Conservation (phyloP, 164 flowering plant genomes). For the Amborella trichopoda region DNA sequence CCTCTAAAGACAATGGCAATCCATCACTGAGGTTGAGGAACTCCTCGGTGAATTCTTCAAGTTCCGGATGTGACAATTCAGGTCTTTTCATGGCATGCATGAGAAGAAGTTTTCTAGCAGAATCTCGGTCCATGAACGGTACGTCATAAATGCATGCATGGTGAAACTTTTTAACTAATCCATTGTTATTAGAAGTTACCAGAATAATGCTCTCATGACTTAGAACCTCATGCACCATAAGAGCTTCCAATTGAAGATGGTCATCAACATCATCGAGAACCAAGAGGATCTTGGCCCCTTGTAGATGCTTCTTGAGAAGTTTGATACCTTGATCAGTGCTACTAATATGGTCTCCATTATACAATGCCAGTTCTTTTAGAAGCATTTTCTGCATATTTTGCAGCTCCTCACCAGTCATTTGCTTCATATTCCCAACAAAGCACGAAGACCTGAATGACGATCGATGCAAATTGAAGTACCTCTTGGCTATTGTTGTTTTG, state of each 20-base stretch:
- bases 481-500: conserved; percentile 3
- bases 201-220: background rate
- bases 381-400: conserved; percentile 1
- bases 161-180: too few species aligned
- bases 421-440: background rate
- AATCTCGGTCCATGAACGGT: too few species aligned
- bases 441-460: conserved; percentile 1
- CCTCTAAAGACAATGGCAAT: too few species aligned
- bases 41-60: too few species aligned
- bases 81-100: too few species aligned
- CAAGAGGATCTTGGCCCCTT: background rate
- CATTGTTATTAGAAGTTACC: too few species aligned
- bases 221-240: conserved; percentile 3
- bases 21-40: too few species aligned
- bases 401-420: background rate
- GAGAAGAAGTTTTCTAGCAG: too few species aligned
- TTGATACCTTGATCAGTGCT: background rate
- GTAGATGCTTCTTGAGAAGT: conserved; percentile 2
- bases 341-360: background rate
- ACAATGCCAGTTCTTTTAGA: conserved; percentile 4
- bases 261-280: conserved; percentile 5
- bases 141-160: too few species aligned
- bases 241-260: background rate
- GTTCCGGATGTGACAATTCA: too few species aligned
- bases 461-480: background rate